phyloP scores from a whole-genome alignment of 2,329 filamentous ascomycete species.

The Coniochaeta sp. region DNA sequence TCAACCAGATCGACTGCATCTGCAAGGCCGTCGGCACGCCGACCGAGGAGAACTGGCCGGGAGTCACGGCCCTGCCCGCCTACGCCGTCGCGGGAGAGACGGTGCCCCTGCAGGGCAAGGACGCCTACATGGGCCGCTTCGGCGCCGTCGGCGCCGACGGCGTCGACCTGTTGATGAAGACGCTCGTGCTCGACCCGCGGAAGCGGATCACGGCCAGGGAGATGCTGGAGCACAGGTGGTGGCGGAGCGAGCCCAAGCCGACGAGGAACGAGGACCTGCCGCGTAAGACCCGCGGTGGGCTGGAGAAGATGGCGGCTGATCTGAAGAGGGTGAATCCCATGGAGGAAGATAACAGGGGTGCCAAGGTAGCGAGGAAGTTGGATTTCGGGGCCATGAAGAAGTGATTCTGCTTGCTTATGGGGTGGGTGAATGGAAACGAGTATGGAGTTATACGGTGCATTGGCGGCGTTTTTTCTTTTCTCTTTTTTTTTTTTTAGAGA shows the following conservation, averaged over 20 bases:
- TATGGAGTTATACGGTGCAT: not conserved
- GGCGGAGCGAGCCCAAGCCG: constrained; percentile 74
- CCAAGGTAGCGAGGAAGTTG: constrained; percentile 75
- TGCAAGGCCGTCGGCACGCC: constrained; percentile 83
- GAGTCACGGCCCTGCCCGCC: constrained; percentile 70
- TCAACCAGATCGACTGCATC: constrained; percentile 80
- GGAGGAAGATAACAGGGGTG: constrained; percentile 54
- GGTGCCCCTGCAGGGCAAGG: constrained; percentile 55
- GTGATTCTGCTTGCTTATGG: not conserved
- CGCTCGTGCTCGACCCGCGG: constrained; percentile 79
- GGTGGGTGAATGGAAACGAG: not conserved
- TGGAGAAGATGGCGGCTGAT: constrained; percentile 74
- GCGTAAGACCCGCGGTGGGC: constrained; percentile 60
- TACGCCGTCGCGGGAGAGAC: constrained; percentile 58
- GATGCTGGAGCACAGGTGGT: constrained; percentile 79
- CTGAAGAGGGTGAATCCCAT: constrained; percentile 66
- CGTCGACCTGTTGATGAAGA: constrained; percentile 80
- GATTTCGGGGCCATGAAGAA: constrained; percentile 56
- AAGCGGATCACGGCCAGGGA: constrained; percentile 71
- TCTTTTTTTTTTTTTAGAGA: not conserved
- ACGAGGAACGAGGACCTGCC: constrained; percentile 78
- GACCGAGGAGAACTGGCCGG: constrained; percentile 92
- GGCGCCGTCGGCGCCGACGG: constrained; percentile 74
- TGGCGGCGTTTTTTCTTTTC: not conserved
- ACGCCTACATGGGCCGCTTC: constrained; percentile 71